Evolutionary conservation across 495 filamentous ascomycete species (phyloP), one percentile per base, ranked within the genome.

Genomic region (Hyaloscypha hepaticicola): DNA sequence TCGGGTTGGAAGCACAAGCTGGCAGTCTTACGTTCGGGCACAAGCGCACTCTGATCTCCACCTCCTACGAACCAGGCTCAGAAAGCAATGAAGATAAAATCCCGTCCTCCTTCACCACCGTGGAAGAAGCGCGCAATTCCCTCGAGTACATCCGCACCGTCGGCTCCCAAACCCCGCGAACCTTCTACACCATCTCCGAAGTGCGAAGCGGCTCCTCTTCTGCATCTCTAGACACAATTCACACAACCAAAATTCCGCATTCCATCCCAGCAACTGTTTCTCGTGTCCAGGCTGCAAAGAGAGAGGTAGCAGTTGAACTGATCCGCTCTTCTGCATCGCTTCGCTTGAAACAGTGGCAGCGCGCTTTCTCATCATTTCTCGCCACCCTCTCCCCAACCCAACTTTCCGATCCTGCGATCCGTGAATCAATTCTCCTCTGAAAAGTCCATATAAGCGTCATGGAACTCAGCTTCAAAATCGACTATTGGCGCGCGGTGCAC

Each of bases 71-170:
- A 14, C 12, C 8, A 5, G 56, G 56, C 3, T 14, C 48, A 16
- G 50, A 45, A 1, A 28, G 26, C 26, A 33, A n/a, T 26, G 26
- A n/a, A n/a, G 2, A 45, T 7, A 33, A 55, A 0, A 56, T 56
- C n/a, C 60, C 60, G 22, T 5, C 11, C 2, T 2, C 31, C 7
- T 63, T 63, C 29, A 45, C 29, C 1, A 22, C n/a, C 3, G 0
- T 63, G n/a, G 50, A 55, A 24, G n/a, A 63, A 3, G 60, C 60
- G 11, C 29, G 52, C 5, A 63, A 56, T 2, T 5, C 34, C 1
- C 52, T 63, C 16, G 49, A 63, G 5, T 63, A 55, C 19, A 55
- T 53, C 34, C 60, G 31, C 3, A 24, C n/a, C 12, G 29, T 53
- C 16, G 21, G 38, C 5, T 45, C 38, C 11, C 38, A 45, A 45